These are phyloP conservation scores for Colletotrichum filicis DNA, from an alignment of 2,329 filamentous ascomycete genomes.

Conservation along the genomic window DNA sequence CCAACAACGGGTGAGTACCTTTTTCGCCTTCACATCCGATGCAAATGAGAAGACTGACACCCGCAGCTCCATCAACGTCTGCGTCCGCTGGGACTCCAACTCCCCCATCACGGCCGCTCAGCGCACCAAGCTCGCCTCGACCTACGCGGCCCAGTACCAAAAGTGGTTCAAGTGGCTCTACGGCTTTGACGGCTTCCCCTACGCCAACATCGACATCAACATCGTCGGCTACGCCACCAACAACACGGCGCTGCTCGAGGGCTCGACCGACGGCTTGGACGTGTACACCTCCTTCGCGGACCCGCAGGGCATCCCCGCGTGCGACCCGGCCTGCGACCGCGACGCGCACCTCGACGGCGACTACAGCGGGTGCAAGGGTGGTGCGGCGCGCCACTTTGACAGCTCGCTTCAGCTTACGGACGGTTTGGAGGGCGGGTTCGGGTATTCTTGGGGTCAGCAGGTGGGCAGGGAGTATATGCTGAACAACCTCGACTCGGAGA, in stretches of 20 bases:
- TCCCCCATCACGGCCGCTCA: slow-evolving; percentile 48
- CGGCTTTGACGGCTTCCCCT: slow-evolving; percentile 57
- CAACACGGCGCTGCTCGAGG: slow-evolving; percentile 48
- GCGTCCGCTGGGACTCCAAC: slow-evolving; percentile 56
- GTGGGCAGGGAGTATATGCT: slow-evolving; percentile 56
- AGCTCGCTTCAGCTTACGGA: slow-evolving; percentile 58
- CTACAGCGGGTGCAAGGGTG: slow-evolving; percentile 50
- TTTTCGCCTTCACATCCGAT: too few species aligned
- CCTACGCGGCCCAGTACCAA: slow-evolving; percentile 47
- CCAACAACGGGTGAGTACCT: slow-evolving; percentile 32
- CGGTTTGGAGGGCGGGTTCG: slow-evolving; percentile 54
- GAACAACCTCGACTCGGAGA: slow-evolving; percentile 45
- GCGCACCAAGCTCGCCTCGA: slow-evolving; percentile 48
- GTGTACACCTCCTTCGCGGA: slow-evolving; percentile 53
- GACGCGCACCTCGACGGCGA: slow-evolving; percentile 55
- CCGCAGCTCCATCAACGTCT: slow-evolving; percentile 46
- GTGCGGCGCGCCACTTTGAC: slow-evolving; percentile 53
- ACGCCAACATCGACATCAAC: slow-evolving; percentile 48
- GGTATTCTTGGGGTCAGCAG: slow-evolving; percentile 58
- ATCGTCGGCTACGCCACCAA: slow-evolving; percentile 56
- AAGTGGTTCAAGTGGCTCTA: slow-evolving; percentile 55
- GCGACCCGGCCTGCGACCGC: slow-evolving; percentile 50
- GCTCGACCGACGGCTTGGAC: slow-evolving; percentile 47
- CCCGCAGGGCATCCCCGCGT: slow-evolving; percentile 51
- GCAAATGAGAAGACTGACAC: not conserved